Conservation (phyloP, 2,329 filamentous ascomycete genomes). For the Penicillium polonicum region DNA sequence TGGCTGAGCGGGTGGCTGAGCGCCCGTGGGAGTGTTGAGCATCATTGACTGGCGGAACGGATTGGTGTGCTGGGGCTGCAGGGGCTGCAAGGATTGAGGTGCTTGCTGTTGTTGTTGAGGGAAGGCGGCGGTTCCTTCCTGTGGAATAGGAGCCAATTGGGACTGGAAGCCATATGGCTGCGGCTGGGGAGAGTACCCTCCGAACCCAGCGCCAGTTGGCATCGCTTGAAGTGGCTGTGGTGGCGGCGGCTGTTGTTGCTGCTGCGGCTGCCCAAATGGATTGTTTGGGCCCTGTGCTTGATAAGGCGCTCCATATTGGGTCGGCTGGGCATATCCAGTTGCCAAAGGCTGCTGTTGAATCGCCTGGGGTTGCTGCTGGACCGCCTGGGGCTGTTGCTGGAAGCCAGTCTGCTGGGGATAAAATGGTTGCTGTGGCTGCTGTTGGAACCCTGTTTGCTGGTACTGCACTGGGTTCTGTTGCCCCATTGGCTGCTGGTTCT, state of each 20-base stretch:
- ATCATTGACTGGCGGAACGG: constrained; percentile 93
- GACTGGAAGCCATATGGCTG: constrained; percentile 55
- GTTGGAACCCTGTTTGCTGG: constrained; percentile 38
- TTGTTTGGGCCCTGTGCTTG: constrained; percentile 32
- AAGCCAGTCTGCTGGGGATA: constrained; percentile 42
- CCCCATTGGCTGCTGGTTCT: constrained; percentile 73
- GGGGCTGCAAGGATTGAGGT: constrained; percentile 36
- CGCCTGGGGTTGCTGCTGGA: constrained; percentile 32
- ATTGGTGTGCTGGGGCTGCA: constrained; percentile 64
- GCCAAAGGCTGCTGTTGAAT: constrained; percentile 39
- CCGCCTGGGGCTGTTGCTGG: constrained; percentile 28
- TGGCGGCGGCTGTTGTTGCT: constrained; percentile 25
- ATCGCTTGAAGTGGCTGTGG: constrained; percentile 57
- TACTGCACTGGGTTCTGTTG: constrained; percentile 42
- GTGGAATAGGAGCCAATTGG: constrained; percentile 47
- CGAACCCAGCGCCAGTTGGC: constrained; percentile 76
- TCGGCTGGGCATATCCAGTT: constrained; percentile 24
- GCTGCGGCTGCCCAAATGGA: constrained; percentile 35
- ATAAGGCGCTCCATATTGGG: constrained; percentile 26
- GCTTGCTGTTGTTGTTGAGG: constrained; percentile 37
- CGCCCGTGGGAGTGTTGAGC: constrained; percentile 50
- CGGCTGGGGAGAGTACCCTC: constrained; percentile 71
- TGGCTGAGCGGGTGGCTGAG: constrained; percentile 47
- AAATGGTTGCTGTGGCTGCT: constrained; percentile 37
- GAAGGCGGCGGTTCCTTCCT: constrained; percentile 50